Conservation (phyloP, 2,329 filamentous ascomycete genomes). For the Geosmithia morbida region DNA sequence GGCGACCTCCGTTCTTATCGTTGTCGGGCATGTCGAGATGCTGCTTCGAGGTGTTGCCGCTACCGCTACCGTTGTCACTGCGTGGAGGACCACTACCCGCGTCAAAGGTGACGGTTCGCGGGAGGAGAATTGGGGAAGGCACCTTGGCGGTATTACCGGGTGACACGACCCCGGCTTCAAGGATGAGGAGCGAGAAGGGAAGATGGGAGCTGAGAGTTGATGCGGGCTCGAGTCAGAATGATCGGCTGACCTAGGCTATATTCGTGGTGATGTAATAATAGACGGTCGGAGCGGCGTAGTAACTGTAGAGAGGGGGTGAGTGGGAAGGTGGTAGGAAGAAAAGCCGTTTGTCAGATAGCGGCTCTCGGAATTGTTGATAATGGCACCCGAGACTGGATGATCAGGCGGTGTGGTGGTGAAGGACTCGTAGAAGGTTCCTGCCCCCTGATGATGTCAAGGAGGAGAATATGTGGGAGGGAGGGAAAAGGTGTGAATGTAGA, state of each 20-base stretch:
- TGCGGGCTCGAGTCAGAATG: background rate
- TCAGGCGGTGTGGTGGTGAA: background rate
- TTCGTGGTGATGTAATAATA: background rate
- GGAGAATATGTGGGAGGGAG: background rate
- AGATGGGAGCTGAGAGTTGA: background rate
- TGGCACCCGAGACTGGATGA: background rate
- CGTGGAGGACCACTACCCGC: conserved; percentile 35
- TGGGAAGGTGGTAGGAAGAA: background rate
- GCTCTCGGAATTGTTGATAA: background rate
- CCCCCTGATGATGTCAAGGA: conserved; percentile 3
- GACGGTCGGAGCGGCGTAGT: background rate
- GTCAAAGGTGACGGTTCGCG: conserved; percentile 85
- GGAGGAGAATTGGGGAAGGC: conserved; percentile 79
- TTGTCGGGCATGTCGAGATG: conserved; percentile 46
- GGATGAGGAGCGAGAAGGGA: conserved; percentile 3
- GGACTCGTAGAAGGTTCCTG: background rate
- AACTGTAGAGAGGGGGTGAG: background rate
- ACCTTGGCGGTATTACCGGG: conserved; percentile 74
- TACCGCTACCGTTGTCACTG: background rate
- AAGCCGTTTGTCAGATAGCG: background rate
- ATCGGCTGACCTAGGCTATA: background rate
- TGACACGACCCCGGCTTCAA: background rate
- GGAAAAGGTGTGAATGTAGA: background rate
- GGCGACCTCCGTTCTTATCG: conserved; percentile 49
- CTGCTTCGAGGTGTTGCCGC: conserved; percentile 7